Conservation (phyloP, 371 early-diverging fungal genomes). For the Apophysomyces sp. region DNA sequence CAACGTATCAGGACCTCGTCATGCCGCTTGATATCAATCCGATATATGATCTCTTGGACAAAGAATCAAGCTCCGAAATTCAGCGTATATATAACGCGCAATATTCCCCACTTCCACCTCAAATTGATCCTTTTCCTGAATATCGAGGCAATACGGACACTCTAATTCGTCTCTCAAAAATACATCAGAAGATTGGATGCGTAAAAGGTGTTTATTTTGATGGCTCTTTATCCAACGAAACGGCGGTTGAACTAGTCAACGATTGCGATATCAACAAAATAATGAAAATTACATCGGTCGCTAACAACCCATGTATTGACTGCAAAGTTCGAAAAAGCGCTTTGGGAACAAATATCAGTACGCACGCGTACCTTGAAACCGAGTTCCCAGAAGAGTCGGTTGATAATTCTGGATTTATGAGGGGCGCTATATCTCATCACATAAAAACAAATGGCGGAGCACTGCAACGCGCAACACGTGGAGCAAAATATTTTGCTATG, state of each 20-base stretch:
- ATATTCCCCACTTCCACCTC: background rate
- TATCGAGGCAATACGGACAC: background rate
- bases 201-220: background rate
- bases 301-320: background rate
- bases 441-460: background rate
- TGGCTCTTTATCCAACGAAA: background rate
- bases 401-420: background rate
- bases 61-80: background rate
- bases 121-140: background rate
- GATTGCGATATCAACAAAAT: background rate
- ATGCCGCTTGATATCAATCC: background rate
- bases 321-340: background rate
- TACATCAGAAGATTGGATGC: background rate
- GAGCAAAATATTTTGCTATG: background rate
- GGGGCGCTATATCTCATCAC: background rate
- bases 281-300: background rate
- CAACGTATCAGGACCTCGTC: background rate
- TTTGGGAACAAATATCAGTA: background rate
- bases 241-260: background rate
- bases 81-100: background rate
- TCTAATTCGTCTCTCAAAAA: background rate
- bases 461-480: background rate
- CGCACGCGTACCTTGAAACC: background rate
- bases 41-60: background rate
- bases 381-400: background rate